Conservation (phyloP, 805 yeast genomes). For the Suhomyces emberorum region DNA sequence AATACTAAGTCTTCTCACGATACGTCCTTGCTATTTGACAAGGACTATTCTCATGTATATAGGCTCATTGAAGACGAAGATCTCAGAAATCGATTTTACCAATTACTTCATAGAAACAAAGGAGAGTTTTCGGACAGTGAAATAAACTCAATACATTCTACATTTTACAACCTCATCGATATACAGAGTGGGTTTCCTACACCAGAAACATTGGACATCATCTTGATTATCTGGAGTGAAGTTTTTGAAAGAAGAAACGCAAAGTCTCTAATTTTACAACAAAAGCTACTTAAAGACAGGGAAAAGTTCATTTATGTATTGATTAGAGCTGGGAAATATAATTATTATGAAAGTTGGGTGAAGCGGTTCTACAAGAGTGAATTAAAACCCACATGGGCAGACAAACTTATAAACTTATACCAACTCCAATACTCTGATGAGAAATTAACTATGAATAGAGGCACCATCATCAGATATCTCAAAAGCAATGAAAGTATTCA, state of each 20-base stretch:
- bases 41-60: slow-evolving; percentile 7
- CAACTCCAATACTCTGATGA: slow-evolving; percentile 16
- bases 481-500: slow-evolving; percentile 6
- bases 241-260: slow-evolving; percentile 12
- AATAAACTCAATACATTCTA: slow-evolving; percentile 12
- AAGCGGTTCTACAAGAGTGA: not conserved
- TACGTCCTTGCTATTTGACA: slow-evolving; percentile 5
- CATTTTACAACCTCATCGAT: slow-evolving; percentile 22
- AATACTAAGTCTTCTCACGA: too few relatives aligned
- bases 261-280: not conserved
- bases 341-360: slow-evolving; percentile 17
- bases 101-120: slow-evolving; percentile 8
- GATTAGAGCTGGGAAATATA: slow-evolving; percentile 25
- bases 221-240: slow-evolving; percentile 23
- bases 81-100: slow-evolving; percentile 13
- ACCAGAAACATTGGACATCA: slow-evolving; percentile 14
- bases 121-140: slow-evolving; percentile 7
- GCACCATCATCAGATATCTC: slow-evolving; percentile 14
- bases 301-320: slow-evolving; percentile 23
- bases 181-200: slow-evolving; percentile 18
- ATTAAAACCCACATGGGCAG: slow-evolving; percentile 18
- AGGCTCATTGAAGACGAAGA: slow-evolving; percentile 7
- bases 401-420: slow-evolving; percentile 20
- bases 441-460: slow-evolving; percentile 9
- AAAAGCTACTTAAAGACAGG: slow-evolving; percentile 14